phyloP scores from a whole-genome alignment of 1,139 yeast species.

The Saccharomyces hybrid region DNA sequence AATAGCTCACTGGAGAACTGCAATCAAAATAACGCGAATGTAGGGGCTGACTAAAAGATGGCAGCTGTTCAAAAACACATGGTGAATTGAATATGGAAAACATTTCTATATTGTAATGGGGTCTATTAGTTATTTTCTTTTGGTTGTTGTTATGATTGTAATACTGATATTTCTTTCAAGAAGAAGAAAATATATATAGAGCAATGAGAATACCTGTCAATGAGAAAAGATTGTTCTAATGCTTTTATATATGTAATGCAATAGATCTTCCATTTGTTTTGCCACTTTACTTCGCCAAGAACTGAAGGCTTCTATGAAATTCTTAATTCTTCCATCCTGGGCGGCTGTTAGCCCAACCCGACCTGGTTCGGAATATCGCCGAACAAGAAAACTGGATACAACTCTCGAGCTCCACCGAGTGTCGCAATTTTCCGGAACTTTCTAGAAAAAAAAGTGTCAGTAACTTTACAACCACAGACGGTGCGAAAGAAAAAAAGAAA shows the following conservation, averaged over 20 bases:
- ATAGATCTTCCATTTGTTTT: not conserved
- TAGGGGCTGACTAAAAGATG: constrained; percentile 9
- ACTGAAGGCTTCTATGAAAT: not conserved
- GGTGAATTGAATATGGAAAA: constrained; percentile 18
- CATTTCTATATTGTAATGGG: constrained; percentile 8
- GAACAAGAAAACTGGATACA: not conserved
- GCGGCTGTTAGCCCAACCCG: not conserved
- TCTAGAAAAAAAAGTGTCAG: constrained; percentile 6
- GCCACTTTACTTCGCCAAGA: not conserved
- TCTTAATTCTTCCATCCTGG: not conserved
- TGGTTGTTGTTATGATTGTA: not conserved
- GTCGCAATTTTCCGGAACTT: constrained; percentile 6
- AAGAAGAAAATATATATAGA: not conserved
- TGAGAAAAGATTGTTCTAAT: not conserved
- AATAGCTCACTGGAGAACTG: constrained; percentile 6
- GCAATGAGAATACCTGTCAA: not conserved
- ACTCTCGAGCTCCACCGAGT: not conserved
- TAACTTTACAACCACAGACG: not conserved
- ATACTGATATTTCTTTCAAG: too few species aligned
- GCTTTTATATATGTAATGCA: not conserved
- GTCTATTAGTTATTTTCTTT: not conserved
- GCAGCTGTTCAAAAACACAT: constrained; percentile 22
- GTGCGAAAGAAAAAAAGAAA: not conserved
- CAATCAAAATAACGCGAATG: constrained; percentile 3
- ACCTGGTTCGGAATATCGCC: not conserved